These are phyloP conservation scores for Carex littledalei DNA, from an alignment of 176 grass and related monocot species.

Conservation along the genomic window DNA sequence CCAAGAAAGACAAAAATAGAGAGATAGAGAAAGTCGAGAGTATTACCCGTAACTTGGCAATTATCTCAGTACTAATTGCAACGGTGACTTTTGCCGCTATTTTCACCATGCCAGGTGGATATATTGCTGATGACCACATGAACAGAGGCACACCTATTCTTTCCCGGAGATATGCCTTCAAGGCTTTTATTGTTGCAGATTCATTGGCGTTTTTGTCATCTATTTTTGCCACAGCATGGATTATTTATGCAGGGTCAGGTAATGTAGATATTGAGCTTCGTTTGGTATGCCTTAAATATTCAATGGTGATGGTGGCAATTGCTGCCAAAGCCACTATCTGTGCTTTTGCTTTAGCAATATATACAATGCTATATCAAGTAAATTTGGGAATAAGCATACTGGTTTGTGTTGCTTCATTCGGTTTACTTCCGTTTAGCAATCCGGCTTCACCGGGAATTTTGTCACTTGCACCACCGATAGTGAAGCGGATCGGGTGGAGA, in stretches of 20 bases:
- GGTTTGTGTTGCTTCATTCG: background rate
- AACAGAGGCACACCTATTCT: conserved; percentile 4
- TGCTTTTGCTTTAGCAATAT: conserved; percentile 4
- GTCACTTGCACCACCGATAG: background rate
- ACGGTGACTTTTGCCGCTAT: conserved; percentile 30
- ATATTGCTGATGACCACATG: background rate
- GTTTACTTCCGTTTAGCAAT: background rate
- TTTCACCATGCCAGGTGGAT: conserved; percentile 29
- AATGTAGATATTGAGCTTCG: background rate
- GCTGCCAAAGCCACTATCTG: background rate
- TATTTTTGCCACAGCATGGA: background rate
- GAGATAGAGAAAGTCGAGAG: background rate
- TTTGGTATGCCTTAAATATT: too few relatives aligned
- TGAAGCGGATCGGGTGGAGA: background rate
- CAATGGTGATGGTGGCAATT: background rate
- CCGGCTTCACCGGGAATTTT: background rate
- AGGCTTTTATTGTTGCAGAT: conserved; percentile 14
- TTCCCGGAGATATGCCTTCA: conserved; percentile 4
- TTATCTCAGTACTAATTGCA: conserved; percentile 15
- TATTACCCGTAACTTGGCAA: background rate
- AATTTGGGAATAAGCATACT: conserved; percentile 9
- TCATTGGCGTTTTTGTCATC: conserved; percentile 9
- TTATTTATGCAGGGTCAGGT: background rate
- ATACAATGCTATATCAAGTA: background rate
- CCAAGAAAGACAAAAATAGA: background rate